phyloP scores from a whole-genome alignment of 2,329 filamentous ascomycete genomes.

The Aspergillus quadricinctus region DNA sequence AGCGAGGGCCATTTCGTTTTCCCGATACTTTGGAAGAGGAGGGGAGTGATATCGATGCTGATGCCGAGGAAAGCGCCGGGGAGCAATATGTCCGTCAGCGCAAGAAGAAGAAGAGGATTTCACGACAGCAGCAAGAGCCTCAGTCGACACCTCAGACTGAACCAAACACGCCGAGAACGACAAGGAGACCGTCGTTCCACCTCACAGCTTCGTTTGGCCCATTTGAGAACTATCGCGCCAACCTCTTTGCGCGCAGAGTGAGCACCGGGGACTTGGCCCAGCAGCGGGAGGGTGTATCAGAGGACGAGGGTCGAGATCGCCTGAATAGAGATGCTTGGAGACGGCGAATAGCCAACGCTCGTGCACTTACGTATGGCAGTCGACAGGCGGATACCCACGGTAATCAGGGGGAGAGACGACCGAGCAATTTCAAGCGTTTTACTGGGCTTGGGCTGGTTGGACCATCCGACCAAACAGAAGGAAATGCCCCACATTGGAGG shows the following conservation, averaged over 20 bases:
- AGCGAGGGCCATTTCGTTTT: conserved; percentile 48
- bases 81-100: conserved; percentile 57
- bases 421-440: conserved; percentile 61
- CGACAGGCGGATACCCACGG: conserved; percentile 50
- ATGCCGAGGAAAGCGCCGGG: conserved; percentile 81
- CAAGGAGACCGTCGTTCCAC: conserved; percentile 35
- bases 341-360: conserved; percentile 48
- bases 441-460: conserved; percentile 60
- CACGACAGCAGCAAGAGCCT: conserved; percentile 48
- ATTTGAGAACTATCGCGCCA: conserved; percentile 43
- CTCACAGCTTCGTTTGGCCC: conserved; percentile 45
- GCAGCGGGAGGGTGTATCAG: conserved; percentile 63
- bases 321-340: conserved; percentile 55
- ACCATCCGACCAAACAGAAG: conserved; percentile 59
- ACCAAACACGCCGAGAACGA: conserved; percentile 61
- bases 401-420: conserved; percentile 49
- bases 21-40: conserved; percentile 54
- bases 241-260: conserved; percentile 58
- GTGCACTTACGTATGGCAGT: conserved; percentile 46
- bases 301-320: conserved; percentile 68
- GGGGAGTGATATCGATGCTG: conserved; percentile 68
- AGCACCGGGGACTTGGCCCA: conserved; percentile 61
- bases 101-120: conserved; percentile 54
- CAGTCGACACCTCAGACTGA: conserved; percentile 56
- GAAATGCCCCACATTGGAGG: conserved; percentile 54